Evolutionary conservation across 805 yeast genomes (phyloP).

Genomic region (Kodamaea restingae): DNA sequence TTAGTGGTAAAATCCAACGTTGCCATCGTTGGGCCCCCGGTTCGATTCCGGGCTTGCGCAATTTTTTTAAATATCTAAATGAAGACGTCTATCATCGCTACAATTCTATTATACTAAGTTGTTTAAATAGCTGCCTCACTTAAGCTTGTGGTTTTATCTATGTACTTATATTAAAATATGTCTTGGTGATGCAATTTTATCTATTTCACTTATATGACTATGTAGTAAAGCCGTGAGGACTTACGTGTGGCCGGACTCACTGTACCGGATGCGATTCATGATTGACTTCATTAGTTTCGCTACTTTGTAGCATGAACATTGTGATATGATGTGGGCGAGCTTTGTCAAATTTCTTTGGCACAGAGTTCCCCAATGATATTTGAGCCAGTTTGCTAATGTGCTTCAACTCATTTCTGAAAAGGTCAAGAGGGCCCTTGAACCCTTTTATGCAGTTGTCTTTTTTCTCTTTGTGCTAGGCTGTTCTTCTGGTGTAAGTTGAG

Average conservation of each 20-base stretch:
- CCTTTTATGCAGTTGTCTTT: not conserved
- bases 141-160: no score
- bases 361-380: no score
- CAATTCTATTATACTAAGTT: no score
- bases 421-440: not conserved
- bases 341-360: no score
- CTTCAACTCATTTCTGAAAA: not conserved
- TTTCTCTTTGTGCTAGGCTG: not conserved
- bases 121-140: no score
- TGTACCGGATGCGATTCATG: not conserved
- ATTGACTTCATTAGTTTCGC: not conserved
- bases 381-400: no score
- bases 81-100: not conserved
- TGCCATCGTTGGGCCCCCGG: conserved; percentile 3
- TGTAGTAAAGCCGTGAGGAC: not conserved
- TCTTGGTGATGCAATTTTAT: not conserved
- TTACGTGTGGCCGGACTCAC: not conserved
- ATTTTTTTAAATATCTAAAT: not conserved
- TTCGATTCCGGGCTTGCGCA: conserved; percentile 4
- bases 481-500: not conserved
- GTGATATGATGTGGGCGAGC: no score
- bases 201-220: not conserved
- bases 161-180: no score
- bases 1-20: conserved; percentile 3
- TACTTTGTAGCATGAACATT: no score